Evolutionary conservation across 805 yeast genomes (phyloP).

Genomic region (Myxozyma sirexii): DNA sequence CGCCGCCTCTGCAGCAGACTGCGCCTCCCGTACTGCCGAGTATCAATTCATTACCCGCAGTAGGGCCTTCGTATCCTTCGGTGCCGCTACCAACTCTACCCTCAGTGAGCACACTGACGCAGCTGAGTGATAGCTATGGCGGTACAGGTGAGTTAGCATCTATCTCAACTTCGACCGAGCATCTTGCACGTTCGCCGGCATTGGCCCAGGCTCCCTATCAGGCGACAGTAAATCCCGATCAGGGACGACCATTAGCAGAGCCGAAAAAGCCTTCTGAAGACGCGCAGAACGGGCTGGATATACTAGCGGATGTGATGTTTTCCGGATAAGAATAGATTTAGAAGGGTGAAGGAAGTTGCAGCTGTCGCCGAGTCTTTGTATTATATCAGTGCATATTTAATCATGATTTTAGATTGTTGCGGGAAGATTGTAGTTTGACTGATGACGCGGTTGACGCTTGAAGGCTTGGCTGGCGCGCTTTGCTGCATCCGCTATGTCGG

Average conservation of each 20-base stretch:
- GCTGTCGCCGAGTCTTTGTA: too few species aligned
- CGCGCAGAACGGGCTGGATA: conserved; percentile 15
- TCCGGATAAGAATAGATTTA: not conserved
- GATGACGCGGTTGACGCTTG: too few species aligned
- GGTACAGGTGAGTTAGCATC: not conserved
- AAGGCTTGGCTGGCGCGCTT: too few species aligned
- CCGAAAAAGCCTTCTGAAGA: not conserved
- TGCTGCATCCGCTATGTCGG: too few species aligned
- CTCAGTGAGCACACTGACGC: conserved; percentile 1
- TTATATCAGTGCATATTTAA: too few species aligned
- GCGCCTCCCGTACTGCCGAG: too few species aligned
- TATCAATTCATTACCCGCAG: too few species aligned
- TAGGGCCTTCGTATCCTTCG: too few species aligned
- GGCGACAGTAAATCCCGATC: not conserved
- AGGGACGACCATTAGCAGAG: not conserved
- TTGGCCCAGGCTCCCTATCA: not conserved
- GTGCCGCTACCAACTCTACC: not conserved
- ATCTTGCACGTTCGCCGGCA: not conserved
- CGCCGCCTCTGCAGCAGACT: too few species aligned
- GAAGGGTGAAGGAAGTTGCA: too few species aligned
- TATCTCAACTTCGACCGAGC: not conserved
- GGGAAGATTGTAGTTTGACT: too few species aligned
- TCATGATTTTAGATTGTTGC: too few species aligned
- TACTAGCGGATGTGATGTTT: conserved; percentile 21
- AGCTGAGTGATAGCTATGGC: not conserved